A percentile compares a stretch with the other conserved stretches of the same genome.
Conservation (phyloP, 306 rosid species). For the Arachis stenosperma region DNA sequence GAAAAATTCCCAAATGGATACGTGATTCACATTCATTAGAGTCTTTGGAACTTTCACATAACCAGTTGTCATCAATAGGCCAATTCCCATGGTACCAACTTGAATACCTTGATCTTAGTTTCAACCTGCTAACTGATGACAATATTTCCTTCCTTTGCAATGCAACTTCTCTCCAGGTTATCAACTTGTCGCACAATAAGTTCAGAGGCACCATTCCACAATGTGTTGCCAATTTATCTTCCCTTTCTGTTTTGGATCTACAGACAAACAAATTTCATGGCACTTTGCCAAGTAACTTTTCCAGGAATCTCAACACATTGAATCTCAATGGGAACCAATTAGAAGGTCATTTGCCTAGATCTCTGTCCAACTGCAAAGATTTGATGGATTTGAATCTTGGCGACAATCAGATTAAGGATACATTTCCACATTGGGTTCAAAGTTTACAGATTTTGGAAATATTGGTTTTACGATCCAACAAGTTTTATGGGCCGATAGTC, state of each 20-base stretch:
- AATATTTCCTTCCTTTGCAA: neutral
- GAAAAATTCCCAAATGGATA: conserved; percentile 35
- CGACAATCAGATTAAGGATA: conserved; percentile 26
- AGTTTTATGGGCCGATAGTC: conserved; percentile 34
- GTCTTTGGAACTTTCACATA: neutral
- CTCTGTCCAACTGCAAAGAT: conserved; percentile 8
- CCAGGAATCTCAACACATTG: neutral
- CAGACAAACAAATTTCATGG: conserved; percentile 32
- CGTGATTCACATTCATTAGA: neutral
- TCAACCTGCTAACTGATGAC: conserved; percentile 3
- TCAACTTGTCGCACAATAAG: conserved; percentile 9
- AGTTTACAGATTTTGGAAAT: conserved; percentile 23
- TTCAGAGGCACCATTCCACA: neutral
- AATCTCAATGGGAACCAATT: conserved; percentile 30
- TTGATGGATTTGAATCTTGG: conserved; percentile 42
- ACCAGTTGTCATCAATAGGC: conserved; percentile 15
- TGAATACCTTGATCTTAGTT: neutral
- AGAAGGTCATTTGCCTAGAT: conserved; percentile 29
- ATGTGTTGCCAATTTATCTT: conserved; percentile 16
- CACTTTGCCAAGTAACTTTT: neutral
- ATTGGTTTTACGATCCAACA: conserved; percentile 43
- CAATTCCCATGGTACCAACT: neutral
- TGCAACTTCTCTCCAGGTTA: neutral
- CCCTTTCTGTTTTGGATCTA: conserved; percentile 29
- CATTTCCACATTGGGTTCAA: conserved; percentile 42